Evolutionary conservation across 805 yeast species (phyloP), one percentile per base, ranked within the genome.

Genomic region (Saccharomycopsis malanga): DNA sequence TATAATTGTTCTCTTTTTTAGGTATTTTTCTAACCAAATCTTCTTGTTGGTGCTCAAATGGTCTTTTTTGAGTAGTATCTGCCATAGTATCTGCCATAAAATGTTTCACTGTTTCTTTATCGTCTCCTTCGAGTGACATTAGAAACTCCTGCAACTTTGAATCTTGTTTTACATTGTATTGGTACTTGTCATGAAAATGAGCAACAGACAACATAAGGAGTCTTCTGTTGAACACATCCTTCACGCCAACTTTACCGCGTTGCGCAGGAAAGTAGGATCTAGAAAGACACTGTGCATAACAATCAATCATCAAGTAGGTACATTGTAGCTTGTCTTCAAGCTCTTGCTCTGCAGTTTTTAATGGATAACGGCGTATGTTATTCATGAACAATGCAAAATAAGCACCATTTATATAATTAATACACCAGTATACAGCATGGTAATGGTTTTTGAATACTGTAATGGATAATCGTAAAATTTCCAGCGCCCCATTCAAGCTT

Each of bases 381-480:
- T 46, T 29, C 39, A 42, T 42, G 36, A 50, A 44, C 17, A 50
- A 20, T 6, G 44, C 20, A 25, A 43, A 50, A 39, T 42, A 46
- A 14, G 53, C 50, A 15, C 39, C 39, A n/a, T 30, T 17, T 15
- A 50, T 39, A 21, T 25, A 50, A 29, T 34, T 27, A 18, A 22
- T 34, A 10, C 42, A 24, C 42, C 44, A 46, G 21, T 42, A 46
- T 14, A 50, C 32, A 17, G 35, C 32, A 30, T 37, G 42, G 21
- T 34, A 21, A 9, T 25, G 36, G 18, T 32, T 38, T 22, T 25
- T 39, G 38, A 38, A 30, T 14, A 29, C 29, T 23, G 36, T 20
- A 21, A 42, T n/a, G 22, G 46, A 27, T 18, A 42, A 29, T 7
- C 21, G 14, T 10, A 42, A 17, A 20, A 49, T 45, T 15, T 37